Evolutionary conservation across 495 filamentous ascomycete species (phyloP), one percentile per base, ranked within the genome.

Genomic region (Copromyces sp.): DNA sequence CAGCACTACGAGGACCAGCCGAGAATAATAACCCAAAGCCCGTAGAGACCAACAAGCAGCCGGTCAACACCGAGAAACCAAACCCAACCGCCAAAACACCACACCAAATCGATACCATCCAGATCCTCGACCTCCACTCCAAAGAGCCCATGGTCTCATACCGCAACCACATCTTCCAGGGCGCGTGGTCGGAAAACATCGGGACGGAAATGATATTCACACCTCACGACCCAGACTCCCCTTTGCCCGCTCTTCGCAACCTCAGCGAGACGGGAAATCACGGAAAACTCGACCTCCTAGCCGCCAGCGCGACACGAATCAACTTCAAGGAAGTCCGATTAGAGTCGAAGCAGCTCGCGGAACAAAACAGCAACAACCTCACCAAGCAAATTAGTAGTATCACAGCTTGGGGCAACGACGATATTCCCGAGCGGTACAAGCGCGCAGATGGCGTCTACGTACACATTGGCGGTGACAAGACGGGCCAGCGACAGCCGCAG

Each of bases 201-300:
- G 94, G 94, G 40, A 95, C 93, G 0, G 92, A 96, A 68, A 78
- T 97, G 74, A 84, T 94, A 71, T 90, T 97, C 71, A 82, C 88
- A 0, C 80, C 81, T 1, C 88, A 85, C 69, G 84, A 82, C 73
- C 79, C 78, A 37, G 82, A 80, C 69, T 74, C 73, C 73, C 70
- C 78, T 39, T 74, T 84, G 70, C 81, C 80, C 14, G 81, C 77
- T n/a, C 81, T 84, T 11, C 85, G 80, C 35, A 78, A 77, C 40
- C 81, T 87, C 40, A 78, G 79, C 39, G 78, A 86, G 47, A 80
- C 84, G 68, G 14, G 40, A 42, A 42, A 42, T 14, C 40, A 42
- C 42, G 42, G 53, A 0, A 61, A 61, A 32, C 89, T 90, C 35
- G 86, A 90, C 73, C 83, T 93, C 7, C 78, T 94, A 16, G 89